Conservation (phyloP, 2,329 filamentous ascomycete genomes). For the Alternaria ethzedia region DNA sequence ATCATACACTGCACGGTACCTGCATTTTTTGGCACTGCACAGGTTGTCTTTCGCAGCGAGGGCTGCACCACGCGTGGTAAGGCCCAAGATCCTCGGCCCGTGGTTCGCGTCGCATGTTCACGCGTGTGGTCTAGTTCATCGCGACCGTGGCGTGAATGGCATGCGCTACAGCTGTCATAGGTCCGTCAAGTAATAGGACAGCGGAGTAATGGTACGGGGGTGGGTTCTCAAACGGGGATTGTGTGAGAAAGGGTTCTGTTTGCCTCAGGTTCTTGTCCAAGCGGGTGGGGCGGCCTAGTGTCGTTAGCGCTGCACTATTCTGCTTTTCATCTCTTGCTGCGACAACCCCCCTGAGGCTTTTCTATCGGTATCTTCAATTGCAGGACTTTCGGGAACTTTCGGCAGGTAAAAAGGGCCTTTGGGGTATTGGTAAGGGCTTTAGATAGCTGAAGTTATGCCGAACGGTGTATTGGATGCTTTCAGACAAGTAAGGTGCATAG, state of each 20-base stretch:
- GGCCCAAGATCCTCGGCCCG: not conserved
- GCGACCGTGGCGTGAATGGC: not conserved
- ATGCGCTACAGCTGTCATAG: conserved; percentile 7
- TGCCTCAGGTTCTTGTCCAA: conserved; percentile 1
- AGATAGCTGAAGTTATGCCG: not conserved
- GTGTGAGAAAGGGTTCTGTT: not conserved
- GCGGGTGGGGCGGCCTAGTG: not conserved
- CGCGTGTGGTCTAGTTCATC: not conserved
- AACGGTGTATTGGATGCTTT: not conserved
- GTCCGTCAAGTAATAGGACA: not conserved
- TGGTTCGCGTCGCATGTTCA: not conserved
- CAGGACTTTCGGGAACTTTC: not conserved
- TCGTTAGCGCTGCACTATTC: not conserved
- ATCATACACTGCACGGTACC: not conserved
- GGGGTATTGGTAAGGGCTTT: not conserved
- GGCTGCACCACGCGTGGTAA: not conserved
- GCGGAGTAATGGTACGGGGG: not conserved
- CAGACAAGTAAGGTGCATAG: not conserved
- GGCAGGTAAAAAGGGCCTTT: not conserved
- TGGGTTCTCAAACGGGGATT: not conserved
- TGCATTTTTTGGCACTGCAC: not conserved
- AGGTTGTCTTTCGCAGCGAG: not conserved
- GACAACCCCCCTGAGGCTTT: not conserved
- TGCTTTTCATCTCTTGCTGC: not conserved
- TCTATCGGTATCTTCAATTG: not conserved